Evolutionary conservation across 1,284 basidiomycete species (phyloP).

Genomic region (Stygiomarasmius scandens): DNA sequence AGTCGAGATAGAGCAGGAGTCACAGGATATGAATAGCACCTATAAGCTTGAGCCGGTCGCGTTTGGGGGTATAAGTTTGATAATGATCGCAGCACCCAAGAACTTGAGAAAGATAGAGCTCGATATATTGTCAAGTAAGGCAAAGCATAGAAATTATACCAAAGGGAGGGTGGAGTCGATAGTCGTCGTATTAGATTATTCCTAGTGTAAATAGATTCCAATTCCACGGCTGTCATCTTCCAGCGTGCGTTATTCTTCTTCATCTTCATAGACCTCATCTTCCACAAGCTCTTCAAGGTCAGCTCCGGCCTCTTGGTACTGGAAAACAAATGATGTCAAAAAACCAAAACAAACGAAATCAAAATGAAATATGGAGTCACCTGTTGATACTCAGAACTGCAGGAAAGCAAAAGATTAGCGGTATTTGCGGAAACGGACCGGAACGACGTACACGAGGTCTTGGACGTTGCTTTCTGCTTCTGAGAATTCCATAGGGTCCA

Average conservation of each 20-base stretch:
- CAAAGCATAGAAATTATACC: too few species aligned
- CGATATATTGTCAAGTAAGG: too few species aligned
- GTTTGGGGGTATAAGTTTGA: too few species aligned
- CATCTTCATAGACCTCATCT: neutral
- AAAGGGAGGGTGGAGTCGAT: too few species aligned
- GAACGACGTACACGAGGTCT: slow-evolving; percentile 75
- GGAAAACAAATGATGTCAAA: slow-evolving; percentile 11
- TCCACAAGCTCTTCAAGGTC: slow-evolving; percentile 36
- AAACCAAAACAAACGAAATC: neutral
- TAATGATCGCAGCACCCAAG: too few species aligned
- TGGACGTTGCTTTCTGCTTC: slow-evolving; percentile 84
- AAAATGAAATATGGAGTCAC: slow-evolving; percentile 31
- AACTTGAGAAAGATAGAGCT: too few species aligned
- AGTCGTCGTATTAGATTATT: neutral
- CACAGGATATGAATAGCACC: too few species aligned
- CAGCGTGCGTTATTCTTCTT: neutral
- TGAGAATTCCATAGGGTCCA: slow-evolving; percentile 92
- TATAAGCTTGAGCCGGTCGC: too few species aligned
- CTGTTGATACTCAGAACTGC: slow-evolving; percentile 74
- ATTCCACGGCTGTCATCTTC: neutral
- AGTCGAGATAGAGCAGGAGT: too few species aligned
- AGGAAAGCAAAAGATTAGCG: slow-evolving; percentile 13
- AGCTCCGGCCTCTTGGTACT: slow-evolving; percentile 68
- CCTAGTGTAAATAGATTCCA: neutral
- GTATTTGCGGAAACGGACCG: neutral